phyloP scores from a whole-genome alignment of 345 rosid species.

The Cardiospermum halicacabum region DNA sequence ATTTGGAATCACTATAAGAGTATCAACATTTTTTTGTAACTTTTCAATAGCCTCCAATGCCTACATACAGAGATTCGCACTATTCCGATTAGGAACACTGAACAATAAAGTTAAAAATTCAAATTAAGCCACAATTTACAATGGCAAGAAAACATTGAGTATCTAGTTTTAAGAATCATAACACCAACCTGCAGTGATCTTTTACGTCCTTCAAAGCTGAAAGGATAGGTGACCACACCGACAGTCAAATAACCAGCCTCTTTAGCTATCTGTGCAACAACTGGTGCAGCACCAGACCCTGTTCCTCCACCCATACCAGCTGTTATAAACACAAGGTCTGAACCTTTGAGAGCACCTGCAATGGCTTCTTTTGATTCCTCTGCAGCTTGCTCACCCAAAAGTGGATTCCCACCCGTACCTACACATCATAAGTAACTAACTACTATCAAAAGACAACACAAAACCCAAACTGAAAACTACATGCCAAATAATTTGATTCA shows the following conservation, averaged over 20 bases:
- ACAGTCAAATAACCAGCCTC: conserved; percentile 96
- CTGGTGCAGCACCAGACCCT: conserved; percentile 99
- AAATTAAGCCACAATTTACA: neutral
- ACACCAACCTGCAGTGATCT: conserved; percentile 75
- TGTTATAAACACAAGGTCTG: conserved; percentile 95
- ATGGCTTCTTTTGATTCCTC: conserved; percentile 94
- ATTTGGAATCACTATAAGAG: conserved; percentile 94
- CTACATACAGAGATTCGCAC: conserved; percentile 49
- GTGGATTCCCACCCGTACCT: conserved; percentile 98
- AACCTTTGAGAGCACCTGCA: conserved; percentile 88
- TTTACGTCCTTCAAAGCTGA: conserved; percentile 98
- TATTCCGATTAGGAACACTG: conserved; percentile 6
- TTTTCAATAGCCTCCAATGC: conserved; percentile 95
- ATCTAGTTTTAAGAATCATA: conserved; percentile 1
- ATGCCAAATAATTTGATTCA: neutral
- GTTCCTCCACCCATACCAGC: conserved; percentile 99
- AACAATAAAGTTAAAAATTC: neutral
- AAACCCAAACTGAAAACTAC: neutral
- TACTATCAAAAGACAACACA: conserved; percentile 3
- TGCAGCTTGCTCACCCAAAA: conserved; percentile 96
- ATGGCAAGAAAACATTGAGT: neutral
- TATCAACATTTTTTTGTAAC: conserved; percentile 91
- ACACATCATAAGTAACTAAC: conserved; percentile 16
- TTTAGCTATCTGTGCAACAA: conserved; percentile 84
- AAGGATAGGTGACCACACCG: conserved; percentile 97